These are phyloP conservation scores for Pseudogymnoascus sp. DNA, from an alignment of 2,329 filamentous ascomycete species.

Conservation along the genomic window DNA sequence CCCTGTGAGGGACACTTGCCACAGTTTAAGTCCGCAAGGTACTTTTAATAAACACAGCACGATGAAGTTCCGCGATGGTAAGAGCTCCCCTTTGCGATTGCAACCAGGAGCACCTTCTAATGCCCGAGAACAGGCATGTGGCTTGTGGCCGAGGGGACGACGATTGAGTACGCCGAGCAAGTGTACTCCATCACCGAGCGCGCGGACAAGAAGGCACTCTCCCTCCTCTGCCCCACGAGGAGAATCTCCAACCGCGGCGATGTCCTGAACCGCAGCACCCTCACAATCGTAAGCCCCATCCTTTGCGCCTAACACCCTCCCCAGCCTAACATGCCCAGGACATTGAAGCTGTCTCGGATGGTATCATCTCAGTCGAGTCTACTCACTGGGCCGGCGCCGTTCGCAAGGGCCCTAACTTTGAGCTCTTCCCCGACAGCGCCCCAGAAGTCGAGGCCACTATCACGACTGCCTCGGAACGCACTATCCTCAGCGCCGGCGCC, in stretches of 20 bases:
- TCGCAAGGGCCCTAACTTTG: conserved; percentile 49
- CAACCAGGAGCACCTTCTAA: neutral
- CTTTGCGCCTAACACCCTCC: neutral
- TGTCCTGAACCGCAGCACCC: conserved; percentile 48
- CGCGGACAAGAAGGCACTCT: conserved; percentile 43
- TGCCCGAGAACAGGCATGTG: conserved; percentile 47
- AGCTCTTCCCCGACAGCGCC: conserved; percentile 48
- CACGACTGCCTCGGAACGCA: conserved; percentile 38
- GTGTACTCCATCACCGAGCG: conserved; percentile 44
- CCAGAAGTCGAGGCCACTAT: conserved; percentile 39
- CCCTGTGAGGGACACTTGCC: neutral
- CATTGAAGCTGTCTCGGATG: conserved; percentile 50
- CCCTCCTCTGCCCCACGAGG: conserved; percentile 51
- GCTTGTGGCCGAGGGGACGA: conserved; percentile 54
- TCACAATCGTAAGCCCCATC: conserved; percentile 41
- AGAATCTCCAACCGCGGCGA: conserved; percentile 50
- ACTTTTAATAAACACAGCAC: conserved; percentile 10
- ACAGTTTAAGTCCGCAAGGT: neutral
- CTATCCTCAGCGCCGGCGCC: conserved; percentile 45
- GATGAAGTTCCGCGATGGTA: conserved; percentile 59
- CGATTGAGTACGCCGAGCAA: conserved; percentile 61
- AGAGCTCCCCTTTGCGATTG: conserved; percentile 14
- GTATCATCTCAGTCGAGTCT: conserved; percentile 53
- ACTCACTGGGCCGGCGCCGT: conserved; percentile 52
- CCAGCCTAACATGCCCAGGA: conserved; percentile 34